A percentile compares a stretch with the other conserved stretches of the same genome.
phyloP scores from a whole-genome alignment of 164 flowering plant genomes.

The Macadamia tetraphylla region DNA sequence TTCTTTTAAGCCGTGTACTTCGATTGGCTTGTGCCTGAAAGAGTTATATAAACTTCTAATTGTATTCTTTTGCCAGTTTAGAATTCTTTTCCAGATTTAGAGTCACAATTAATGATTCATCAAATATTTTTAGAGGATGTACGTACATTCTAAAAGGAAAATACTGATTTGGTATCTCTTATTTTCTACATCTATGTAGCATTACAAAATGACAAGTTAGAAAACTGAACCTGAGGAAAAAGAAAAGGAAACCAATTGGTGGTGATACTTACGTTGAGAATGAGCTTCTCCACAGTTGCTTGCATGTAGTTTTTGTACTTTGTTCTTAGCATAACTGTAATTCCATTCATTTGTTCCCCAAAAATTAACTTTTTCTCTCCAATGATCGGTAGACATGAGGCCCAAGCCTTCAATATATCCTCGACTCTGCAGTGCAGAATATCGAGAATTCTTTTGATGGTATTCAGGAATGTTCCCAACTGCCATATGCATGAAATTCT shows the following conservation, averaged over 20 bases:
- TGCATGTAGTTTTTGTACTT: slow-evolving; percentile 88
- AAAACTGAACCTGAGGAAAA: background rate
- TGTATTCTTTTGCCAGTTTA: background rate
- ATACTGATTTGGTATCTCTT: background rate
- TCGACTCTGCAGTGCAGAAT: slow-evolving; percentile 73
- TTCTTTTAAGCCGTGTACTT: slow-evolving; percentile 60
- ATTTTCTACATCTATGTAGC: background rate
- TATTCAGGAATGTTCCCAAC: slow-evolving; percentile 80
- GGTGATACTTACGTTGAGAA: slow-evolving; percentile 54
- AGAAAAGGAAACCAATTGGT: background rate
- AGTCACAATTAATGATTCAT: background rate
- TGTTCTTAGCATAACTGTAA: slow-evolving; percentile 78
- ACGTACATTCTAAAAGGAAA: background rate
- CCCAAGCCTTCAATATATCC: slow-evolving; percentile 75
- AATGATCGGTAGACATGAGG: slow-evolving; percentile 55
- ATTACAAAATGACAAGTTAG: background rate
- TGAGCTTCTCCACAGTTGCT: slow-evolving; percentile 76
- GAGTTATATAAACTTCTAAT: background rate
- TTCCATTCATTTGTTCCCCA: slow-evolving; percentile 86
- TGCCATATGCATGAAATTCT: slow-evolving; percentile 22
- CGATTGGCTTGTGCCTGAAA: slow-evolving; percentile 55
- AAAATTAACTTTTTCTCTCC: slow-evolving; percentile 56
- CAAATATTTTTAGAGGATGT: background rate
- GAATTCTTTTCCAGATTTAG: background rate
- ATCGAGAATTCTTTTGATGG: slow-evolving; percentile 86